Evolutionary conservation across 1,284 basidiomycete species (phyloP).

Genomic region (Marasmius tenuissimus): DNA sequence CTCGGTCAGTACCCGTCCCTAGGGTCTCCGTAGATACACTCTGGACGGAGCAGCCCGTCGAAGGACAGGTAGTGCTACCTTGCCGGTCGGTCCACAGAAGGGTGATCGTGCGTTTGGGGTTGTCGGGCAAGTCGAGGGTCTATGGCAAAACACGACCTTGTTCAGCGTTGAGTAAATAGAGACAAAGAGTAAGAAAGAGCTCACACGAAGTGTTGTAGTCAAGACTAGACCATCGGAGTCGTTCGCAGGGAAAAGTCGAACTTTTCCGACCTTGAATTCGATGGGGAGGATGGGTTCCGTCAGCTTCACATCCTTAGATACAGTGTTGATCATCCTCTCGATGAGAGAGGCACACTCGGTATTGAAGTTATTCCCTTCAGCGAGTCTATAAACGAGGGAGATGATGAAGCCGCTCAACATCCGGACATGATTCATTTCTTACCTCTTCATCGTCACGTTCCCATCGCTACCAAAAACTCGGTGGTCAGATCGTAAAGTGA

Average conservation of each 20-base stretch:
- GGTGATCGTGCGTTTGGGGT: conserved; percentile 1
- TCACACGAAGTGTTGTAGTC: conserved; percentile 3
- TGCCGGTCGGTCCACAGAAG: conserved; percentile 8
- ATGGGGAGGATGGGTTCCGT: conserved; percentile 7
- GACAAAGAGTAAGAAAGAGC: not conserved
- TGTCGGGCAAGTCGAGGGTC: not conserved
- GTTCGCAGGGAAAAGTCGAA: not conserved
- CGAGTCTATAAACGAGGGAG: not conserved
- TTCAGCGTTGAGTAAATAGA: not conserved
- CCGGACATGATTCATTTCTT: not conserved
- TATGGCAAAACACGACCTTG: no score
- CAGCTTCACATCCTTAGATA: conserved; percentile 12
- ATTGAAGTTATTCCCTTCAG: conserved; percentile 2
- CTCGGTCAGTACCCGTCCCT: not conserved
- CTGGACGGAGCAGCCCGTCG: conserved; percentile 4
- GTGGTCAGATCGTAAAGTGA: conserved; percentile 35
- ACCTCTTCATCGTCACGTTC: conserved; percentile 36
- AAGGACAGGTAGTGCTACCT: conserved; percentile 4
- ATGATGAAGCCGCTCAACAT: not conserved
- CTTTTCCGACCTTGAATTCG: conserved; percentile 4
- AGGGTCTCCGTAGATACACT: not conserved
- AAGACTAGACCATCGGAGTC: not conserved
- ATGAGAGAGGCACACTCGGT: conserved; percentile 6
- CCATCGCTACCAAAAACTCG: conserved; percentile 35
- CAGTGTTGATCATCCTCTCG: conserved; percentile 16